Evolutionary conservation across 1,139 yeast genomes (phyloP).

Genomic region (Debaryomyces coudertii): DNA sequence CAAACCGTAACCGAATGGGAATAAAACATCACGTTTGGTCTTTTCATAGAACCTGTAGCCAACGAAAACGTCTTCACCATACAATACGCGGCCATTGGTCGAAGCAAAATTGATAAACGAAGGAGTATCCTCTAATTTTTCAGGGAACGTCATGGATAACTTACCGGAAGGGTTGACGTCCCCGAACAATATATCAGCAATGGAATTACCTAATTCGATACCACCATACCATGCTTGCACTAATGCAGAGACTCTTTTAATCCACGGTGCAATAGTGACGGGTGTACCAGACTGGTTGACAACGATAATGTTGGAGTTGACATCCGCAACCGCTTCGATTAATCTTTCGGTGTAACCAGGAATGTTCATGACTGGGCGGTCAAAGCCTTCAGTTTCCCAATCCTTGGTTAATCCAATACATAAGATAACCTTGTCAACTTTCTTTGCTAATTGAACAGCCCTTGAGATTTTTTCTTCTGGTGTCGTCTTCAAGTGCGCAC

Average conservation of each 20-base stretch:
- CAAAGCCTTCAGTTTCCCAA: slow-evolving; percentile 44
- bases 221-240: slow-evolving; percentile 55
- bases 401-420: slow-evolving; percentile 46
- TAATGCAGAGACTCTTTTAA: slow-evolving; percentile 46
- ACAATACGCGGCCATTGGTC: slow-evolving; percentile 27
- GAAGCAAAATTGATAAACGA: slow-evolving; percentile 27
- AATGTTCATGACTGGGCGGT: slow-evolving; percentile 36
- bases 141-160: slow-evolving; percentile 30
- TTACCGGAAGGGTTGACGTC: slow-evolving; percentile 32
- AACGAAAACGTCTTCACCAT: slow-evolving; percentile 32
- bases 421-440: slow-evolving; percentile 41
- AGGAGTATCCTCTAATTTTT: slow-evolving; percentile 26
- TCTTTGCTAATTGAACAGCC: slow-evolving; percentile 35
- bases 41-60: slow-evolving; percentile 32
- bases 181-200: slow-evolving; percentile 34
- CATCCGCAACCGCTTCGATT: slow-evolving; percentile 47
- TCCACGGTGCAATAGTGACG: slow-evolving; percentile 59
- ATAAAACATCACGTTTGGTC: slow-evolving; percentile 21
- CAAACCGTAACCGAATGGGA: slow-evolving; percentile 31
- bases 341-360: slow-evolving; percentile 55
- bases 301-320: slow-evolving; percentile 53
- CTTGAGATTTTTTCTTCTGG: slow-evolving; percentile 28
- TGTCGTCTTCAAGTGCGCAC: slow-evolving; percentile 25
- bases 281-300: slow-evolving; percentile 69
- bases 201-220: slow-evolving; percentile 31